A percentile compares a stretch with the other conserved stretches of the same genome.
phyloP scores from a whole-genome alignment of 495 filamentous ascomycete genomes.

The Aspergillus carlsbadensis region DNA sequence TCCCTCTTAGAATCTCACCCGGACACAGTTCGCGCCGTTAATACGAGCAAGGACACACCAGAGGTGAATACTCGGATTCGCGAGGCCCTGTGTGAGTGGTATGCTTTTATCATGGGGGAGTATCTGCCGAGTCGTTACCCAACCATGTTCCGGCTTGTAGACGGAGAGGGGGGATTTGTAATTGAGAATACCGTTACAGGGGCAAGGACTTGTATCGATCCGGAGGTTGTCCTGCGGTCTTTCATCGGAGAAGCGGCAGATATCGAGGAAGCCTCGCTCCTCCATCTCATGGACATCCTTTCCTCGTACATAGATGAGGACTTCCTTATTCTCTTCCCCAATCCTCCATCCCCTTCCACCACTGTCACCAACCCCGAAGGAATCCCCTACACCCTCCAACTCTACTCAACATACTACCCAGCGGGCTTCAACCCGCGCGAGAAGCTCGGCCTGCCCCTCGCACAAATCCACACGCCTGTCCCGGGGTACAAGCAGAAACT shows the following conservation, averaged over 20 bases:
- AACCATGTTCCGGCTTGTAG: slow-evolving; percentile 48
- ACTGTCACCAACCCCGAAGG: slow-evolving; percentile 4
- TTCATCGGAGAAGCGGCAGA: not conserved
- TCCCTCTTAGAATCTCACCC: slow-evolving; percentile 45
- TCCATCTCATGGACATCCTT: slow-evolving; percentile 45
- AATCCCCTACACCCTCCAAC: slow-evolving; percentile 57
- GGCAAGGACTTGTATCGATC: not conserved
- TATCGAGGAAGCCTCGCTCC: not conserved
- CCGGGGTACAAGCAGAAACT: slow-evolving; percentile 70
- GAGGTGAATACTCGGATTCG: slow-evolving; percentile 24
- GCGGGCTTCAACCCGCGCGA: slow-evolving; percentile 64
- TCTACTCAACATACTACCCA: slow-evolving; percentile 71
- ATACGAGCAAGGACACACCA: slow-evolving; percentile 12
- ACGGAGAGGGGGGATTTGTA: not conserved
- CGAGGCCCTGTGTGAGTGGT: slow-evolving; percentile 60
- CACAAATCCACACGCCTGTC: slow-evolving; percentile 68
- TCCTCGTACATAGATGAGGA: slow-evolving; percentile 69
- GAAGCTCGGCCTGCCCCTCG: slow-evolving; percentile 63
- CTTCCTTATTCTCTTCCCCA: slow-evolving; percentile 63
- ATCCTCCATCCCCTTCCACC: not conserved
- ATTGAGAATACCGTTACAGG: slow-evolving; percentile 10
- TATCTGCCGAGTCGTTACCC: slow-evolving; percentile 69
- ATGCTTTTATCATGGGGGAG: slow-evolving; percentile 57
- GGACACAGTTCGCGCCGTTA: slow-evolving; percentile 40
- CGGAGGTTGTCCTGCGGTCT: not conserved